Conservation (phyloP, 257 asterid species). For the Leptodermis oblonga region DNA sequence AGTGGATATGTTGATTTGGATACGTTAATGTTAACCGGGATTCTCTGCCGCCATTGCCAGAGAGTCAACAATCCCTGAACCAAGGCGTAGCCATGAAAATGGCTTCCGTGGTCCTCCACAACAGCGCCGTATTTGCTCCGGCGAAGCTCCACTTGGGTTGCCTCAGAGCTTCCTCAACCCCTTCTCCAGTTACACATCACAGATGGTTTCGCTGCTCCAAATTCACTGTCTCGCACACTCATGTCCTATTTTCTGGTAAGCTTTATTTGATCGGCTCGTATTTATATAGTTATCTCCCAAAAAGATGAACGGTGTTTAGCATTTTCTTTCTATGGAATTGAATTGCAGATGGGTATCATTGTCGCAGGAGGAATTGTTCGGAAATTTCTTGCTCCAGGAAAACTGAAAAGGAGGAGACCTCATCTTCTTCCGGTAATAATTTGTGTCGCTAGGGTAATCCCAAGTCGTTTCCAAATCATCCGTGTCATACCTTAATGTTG, state of each 20-base stretch:
- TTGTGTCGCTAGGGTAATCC: not conserved
- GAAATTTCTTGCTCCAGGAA: slow-evolving; percentile 45
- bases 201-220: slow-evolving; percentile 37
- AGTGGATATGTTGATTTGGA: too few relatives aligned
- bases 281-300: not conserved
- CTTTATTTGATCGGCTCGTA: not conserved
- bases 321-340: slow-evolving; percentile 5
- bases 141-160: slow-evolving; percentile 25
- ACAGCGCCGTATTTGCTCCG: slow-evolving; percentile 33
- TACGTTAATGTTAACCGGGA: not conserved
- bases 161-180: slow-evolving; percentile 31
- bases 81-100: slow-evolving; percentile 43
- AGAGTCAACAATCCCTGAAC: not conserved
- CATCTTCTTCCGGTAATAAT: slow-evolving; percentile 43
- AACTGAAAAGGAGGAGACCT: slow-evolving; percentile 54
- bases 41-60: slow-evolving; percentile 5
- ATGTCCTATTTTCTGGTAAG: slow-evolving; percentile 38
- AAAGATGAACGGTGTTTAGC: not conserved
- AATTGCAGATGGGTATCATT: slow-evolving; percentile 38
- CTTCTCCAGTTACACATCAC: slow-evolving; percentile 20
- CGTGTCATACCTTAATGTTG: not conserved
- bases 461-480: not conserved
- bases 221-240: slow-evolving; percentile 35
- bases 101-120: slow-evolving; percentile 37
- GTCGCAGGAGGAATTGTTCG: slow-evolving; percentile 29